These are phyloP conservation scores for Pleurotus ostreatus DNA, from an alignment of 768 basidiomycete genomes.

Conservation along the genomic window DNA sequence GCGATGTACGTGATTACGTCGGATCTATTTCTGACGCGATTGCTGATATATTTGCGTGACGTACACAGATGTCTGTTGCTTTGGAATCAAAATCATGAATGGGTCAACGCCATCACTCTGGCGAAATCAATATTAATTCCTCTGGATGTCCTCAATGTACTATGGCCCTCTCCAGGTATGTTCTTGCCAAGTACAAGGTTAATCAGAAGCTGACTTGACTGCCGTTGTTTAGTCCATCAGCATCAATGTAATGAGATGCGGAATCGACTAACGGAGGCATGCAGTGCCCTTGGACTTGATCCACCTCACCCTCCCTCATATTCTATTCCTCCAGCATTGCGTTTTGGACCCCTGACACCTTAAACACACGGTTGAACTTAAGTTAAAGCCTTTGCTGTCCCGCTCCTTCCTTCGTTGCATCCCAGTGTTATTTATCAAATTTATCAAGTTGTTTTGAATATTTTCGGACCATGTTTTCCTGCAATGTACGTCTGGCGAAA, in stretches of 20 bases:
- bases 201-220: not conserved
- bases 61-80: slow-evolving; percentile 53
- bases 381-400: not conserved
- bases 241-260: slow-evolving; percentile 45
- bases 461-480: slow-evolving; percentile 1
- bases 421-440: not conserved
- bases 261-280: slow-evolving; percentile 45
- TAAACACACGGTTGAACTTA: not conserved
- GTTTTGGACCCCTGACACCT: slow-evolving; percentile 2
- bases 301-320: slow-evolving; percentile 35
- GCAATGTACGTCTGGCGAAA: slow-evolving; percentile 3
- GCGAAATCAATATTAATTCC: slow-evolving; percentile 62
- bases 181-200: slow-evolving; percentile 7
- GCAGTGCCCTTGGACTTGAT: slow-evolving; percentile 35
- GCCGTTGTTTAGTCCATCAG: slow-evolving; percentile 35
- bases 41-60: not conserved
- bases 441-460: not conserved
- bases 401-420: not conserved
- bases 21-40: not conserved
- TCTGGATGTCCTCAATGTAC: slow-evolving; percentile 61
- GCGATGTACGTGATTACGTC: slow-evolving; percentile 41
- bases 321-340: slow-evolving; percentile 30
- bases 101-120: slow-evolving; percentile 58
- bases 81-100: slow-evolving; percentile 58
- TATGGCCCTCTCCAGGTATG: slow-evolving; percentile 61